A percentile compares a stretch with the other conserved stretches of the same genome.
These are phyloP conservation scores for Solanum ossicruentum DNA, from an alignment of 257 asterid species.

Conservation along the genomic window DNA sequence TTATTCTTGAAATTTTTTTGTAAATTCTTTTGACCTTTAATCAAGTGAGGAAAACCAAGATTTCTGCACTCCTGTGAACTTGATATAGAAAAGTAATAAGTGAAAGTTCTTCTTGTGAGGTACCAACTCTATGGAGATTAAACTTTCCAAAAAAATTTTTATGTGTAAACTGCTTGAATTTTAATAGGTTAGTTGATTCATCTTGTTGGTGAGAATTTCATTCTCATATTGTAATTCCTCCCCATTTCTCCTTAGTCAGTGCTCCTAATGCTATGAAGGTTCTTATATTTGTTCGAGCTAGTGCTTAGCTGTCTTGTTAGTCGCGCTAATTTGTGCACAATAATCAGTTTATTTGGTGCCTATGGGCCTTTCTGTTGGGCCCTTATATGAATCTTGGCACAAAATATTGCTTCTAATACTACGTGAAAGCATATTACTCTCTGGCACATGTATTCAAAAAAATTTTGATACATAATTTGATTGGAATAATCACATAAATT, in stretches of 20 bases:
- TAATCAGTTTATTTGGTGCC: neutral
- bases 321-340: neutral
- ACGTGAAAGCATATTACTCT: neutral
- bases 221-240: too few relatives aligned
- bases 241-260: too few relatives aligned
- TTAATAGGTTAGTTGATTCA: too few relatives aligned
- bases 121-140: neutral
- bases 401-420: neutral
- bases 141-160: neutral
- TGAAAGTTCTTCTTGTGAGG: neutral
- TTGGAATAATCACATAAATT: neutral
- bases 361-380: neutral
- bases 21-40: neutral
- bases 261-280: neutral
- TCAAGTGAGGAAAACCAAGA: conserved; percentile 21
- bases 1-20: too few relatives aligned
- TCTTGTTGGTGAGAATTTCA: too few relatives aligned
- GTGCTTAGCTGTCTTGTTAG: neutral
- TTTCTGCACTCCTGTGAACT: conserved; percentile 19
- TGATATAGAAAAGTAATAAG: conserved; percentile 6
- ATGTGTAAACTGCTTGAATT: neutral
- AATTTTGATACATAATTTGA: neutral
- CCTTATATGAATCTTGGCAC: neutral
- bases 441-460: neutral
- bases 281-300: neutral